A percentile compares a stretch with the other conserved stretches of the same genome.
phyloP scores from a whole-genome alignment of 1,284 basidiomycete genomes.

The Apiotrichum sp. region DNA sequence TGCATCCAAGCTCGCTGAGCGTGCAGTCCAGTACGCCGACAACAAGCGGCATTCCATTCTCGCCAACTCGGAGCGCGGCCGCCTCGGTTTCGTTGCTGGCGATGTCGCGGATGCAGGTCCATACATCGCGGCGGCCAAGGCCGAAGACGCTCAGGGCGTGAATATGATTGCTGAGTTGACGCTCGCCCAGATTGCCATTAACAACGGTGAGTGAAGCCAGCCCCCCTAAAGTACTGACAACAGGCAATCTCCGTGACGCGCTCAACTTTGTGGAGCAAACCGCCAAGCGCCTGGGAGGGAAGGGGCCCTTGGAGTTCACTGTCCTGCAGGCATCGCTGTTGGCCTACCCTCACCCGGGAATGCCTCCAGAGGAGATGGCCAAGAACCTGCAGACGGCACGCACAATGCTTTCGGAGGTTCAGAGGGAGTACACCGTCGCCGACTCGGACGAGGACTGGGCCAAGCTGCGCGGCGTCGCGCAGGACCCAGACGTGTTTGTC shows the following conservation, averaged over 20 bases:
- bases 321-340: constrained; percentile 84
- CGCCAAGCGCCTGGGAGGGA: constrained; percentile 40
- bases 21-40: constrained; percentile 85
- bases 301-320: constrained; percentile 62
- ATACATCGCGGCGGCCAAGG: constrained; percentile 68
- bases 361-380: constrained; percentile 64
- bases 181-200: constrained; percentile 75
- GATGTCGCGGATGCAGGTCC: constrained; percentile 59
- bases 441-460: constrained; percentile 39
- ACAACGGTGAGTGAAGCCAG: constrained; percentile 55
- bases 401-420: constrained; percentile 70
- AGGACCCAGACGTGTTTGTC: constrained; percentile 74
- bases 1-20: constrained; percentile 84
- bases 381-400: constrained; percentile 68
- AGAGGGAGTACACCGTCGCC: constrained; percentile 56
- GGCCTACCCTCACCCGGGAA: constrained; percentile 67
- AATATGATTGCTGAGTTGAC: constrained; percentile 74
- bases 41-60: constrained; percentile 75
- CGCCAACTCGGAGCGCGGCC: constrained; percentile 66
- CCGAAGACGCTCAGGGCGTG: constrained; percentile 56
- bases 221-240: constrained; percentile 9
- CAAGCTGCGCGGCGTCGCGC: constrained; percentile 56
- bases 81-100: constrained; percentile 67
- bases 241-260: constrained; percentile 55
- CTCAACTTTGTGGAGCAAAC: constrained; percentile 75